These are phyloP conservation scores for Podospora australis DNA, from an alignment of 495 filamentous ascomycete species.

Conservation along the genomic window DNA sequence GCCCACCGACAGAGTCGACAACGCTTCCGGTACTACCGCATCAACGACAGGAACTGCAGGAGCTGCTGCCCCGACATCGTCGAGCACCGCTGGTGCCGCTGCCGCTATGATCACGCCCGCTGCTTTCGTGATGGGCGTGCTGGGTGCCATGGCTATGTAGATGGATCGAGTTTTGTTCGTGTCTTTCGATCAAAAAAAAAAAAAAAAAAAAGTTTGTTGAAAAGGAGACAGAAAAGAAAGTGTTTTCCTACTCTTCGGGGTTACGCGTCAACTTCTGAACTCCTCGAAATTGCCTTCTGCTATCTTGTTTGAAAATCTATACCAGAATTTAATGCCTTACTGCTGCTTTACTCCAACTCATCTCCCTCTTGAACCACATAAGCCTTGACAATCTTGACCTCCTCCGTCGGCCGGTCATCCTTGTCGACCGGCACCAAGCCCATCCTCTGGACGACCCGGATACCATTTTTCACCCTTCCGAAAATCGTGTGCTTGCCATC, in stretches of 20 bases:
- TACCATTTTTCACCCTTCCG: conserved; percentile 79
- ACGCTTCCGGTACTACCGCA: too few species aligned
- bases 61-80: background rate
- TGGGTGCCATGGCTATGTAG: background rate
- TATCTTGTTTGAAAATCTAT: background rate
- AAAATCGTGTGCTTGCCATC: conserved; percentile 99
- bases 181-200: background rate
- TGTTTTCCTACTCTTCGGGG: background rate
- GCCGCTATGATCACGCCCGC: background rate
- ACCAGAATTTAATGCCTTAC: background rate
- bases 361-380: conserved; percentile 54
- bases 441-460: conserved; percentile 80
- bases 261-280: background rate
- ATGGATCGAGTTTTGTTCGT: background rate
- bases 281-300: background rate
- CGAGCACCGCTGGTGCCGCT: conserved; percentile 1
- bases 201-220: background rate
- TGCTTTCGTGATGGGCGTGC: background rate
- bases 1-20: too few species aligned
- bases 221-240: background rate
- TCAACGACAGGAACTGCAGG: conserved; percentile 6
- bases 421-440: conserved; percentile 78
- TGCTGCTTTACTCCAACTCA: conserved; percentile 14
- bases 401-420: conserved; percentile 74
- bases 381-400: conserved; percentile 75